Conservation (phyloP, 208 protist genomes). For the Leishmania gerbilli region DNA sequence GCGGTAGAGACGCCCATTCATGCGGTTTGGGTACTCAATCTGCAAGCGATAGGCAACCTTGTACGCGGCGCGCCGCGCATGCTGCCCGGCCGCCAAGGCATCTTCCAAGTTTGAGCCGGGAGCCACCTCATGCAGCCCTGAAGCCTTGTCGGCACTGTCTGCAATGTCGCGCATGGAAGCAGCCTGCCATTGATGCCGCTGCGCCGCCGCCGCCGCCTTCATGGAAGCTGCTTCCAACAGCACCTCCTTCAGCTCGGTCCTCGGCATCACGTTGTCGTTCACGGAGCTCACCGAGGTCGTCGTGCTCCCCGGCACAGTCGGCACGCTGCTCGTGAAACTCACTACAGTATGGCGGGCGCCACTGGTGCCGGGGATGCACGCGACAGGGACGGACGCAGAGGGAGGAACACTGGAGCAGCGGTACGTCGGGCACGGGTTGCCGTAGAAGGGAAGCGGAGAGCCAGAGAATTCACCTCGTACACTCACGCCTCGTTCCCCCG, state of each 20-base stretch:
- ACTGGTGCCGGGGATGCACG: neutral
- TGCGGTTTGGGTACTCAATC: conserved; percentile 25
- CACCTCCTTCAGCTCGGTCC: neutral
- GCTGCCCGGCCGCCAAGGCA: conserved; percentile 8
- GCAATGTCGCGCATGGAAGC: neutral
- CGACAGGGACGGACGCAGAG: neutral
- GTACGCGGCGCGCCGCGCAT: conserved; percentile 12
- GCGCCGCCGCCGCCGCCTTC: neutral
- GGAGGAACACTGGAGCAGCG: neutral
- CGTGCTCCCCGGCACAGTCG: neutral
- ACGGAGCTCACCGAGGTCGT: neutral
- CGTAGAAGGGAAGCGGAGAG: neutral
- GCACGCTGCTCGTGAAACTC: neutral
- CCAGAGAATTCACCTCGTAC: neutral
- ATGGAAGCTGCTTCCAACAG: neutral
- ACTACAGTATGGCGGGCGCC: neutral
- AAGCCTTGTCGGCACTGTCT: neutral
- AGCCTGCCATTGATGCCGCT: neutral
- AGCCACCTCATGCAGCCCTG: neutral
- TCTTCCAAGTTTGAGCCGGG: neutral
- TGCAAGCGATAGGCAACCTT: conserved; percentile 18
- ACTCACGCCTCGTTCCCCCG: neutral
- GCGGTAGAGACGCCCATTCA: conserved; percentile 38
- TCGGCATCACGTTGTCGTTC: neutral
- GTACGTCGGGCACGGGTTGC: neutral